Evolutionary conservation across 441 rosid genomes (phyloP), one percentile per base, ranked within the genome.

Genomic region (Melianthus villosus): DNA sequence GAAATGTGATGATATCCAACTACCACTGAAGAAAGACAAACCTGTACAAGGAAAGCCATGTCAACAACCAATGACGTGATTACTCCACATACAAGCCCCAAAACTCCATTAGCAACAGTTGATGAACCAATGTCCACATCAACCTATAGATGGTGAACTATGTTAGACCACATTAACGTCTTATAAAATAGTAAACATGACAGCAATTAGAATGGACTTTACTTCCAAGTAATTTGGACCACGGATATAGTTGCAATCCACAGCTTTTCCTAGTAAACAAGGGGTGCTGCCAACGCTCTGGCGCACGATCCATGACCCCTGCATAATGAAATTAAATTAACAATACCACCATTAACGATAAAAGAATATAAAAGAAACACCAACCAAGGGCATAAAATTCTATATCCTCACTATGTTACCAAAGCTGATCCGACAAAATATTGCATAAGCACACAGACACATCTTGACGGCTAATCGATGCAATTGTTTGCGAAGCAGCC

Each of bases 31-130:
- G 7, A 15, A 0, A 48, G 16, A 16, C 39, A 34, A 71, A 79
- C 96, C 93, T 91, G 99, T 68, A 91, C 91, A 67, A 91, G 99
- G 59, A 85, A 85, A 53, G 99, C 96, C 94, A 85, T 85, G 56
- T 91, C 99, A 46, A 91, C 93, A 34, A 85, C 99, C 71, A 91
- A 60, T 12, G 99, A 50, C 26, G 87, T 85, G 41, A 85, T 77
- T 35, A 91, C 91, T 14, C 96, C 94, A 11, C 82, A 59, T 34
- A 91, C 96, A 51, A 91, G 86, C 45, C 96, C 99, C 62, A 91
- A 60, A 51, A 91, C 99, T 64, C 94, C 99, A 55, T 82, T 91
- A 31, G 99, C 99, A 23, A 91, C 96, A 1, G 96, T 82, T 11
- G 99, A 91, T 48, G 96, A 91, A 48, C 99, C 94, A 6, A 91